A percentile compares a stretch with the other conserved stretches of the same genome.
phyloP scores from a whole-genome alignment of 352 stramenopile species.

The Pythium brachiatum region DNA sequence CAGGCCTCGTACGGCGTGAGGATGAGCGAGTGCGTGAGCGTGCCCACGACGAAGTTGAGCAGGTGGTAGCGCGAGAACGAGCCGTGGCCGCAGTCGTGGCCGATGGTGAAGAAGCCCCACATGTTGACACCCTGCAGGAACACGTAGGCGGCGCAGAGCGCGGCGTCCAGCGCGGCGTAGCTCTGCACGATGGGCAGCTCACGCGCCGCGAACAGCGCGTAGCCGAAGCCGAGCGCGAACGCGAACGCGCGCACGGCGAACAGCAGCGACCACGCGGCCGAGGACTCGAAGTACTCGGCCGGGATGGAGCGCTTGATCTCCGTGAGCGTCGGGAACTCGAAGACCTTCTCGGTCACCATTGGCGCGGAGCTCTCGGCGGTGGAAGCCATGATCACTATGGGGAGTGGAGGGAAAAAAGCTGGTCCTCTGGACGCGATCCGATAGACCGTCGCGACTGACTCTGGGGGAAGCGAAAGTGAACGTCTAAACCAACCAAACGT shows the following conservation, averaged over 20 bases:
- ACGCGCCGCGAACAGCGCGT: constrained; percentile 42
- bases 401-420: no score
- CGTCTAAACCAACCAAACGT: constrained; percentile 5
- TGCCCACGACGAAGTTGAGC: constrained; percentile 78
- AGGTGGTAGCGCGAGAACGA: constrained; percentile 76
- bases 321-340: constrained; percentile 73
- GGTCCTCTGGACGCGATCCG: not conserved
- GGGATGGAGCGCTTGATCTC: constrained; percentile 81
- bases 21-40: constrained; percentile 77
- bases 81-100: constrained; percentile 77
- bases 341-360: constrained; percentile 19
- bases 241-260: constrained; percentile 59
- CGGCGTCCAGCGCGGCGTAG: constrained; percentile 36
- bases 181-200: constrained; percentile 39
- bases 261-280: constrained; percentile 64
- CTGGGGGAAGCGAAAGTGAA: not conserved
- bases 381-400: not conserved
- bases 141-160: constrained; percentile 55
- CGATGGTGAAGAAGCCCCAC: constrained; percentile 84
- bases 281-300: constrained; percentile 70
- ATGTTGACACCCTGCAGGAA: constrained; percentile 76
- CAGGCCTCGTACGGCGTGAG: constrained; percentile 78
- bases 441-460: not conserved
- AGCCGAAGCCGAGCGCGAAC: constrained; percentile 41
- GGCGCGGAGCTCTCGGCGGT: not conserved